Conservation (phyloP, 1,284 basidiomycete genomes). For the Kwoniella shivajii region DNA sequence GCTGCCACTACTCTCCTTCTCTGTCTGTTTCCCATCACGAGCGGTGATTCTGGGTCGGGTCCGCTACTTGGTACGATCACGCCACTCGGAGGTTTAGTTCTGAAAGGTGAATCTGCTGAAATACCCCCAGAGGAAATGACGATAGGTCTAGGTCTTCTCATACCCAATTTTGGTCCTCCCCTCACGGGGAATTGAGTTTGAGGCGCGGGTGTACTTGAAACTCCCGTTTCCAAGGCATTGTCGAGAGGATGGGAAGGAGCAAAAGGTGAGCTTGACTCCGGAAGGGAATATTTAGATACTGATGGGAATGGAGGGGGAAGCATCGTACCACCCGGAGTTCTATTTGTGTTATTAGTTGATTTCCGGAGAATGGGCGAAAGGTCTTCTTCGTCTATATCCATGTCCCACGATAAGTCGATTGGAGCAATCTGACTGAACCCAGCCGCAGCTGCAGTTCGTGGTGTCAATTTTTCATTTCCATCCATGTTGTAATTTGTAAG, state of each 20-base stretch:
- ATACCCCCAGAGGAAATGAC: slow-evolving; percentile 12
- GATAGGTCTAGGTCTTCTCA: slow-evolving; percentile 9
- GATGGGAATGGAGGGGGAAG: slow-evolving; percentile 20
- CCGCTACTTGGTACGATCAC: slow-evolving; percentile 4
- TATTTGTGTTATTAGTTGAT: not conserved
- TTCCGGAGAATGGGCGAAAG: not conserved
- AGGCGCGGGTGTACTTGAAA: slow-evolving; percentile 4
- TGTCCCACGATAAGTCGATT: slow-evolving; percentile 37
- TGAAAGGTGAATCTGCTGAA: slow-evolving; percentile 6
- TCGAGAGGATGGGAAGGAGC: not conserved
- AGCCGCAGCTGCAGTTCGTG: slow-evolving; percentile 38
- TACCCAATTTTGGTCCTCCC: slow-evolving; percentile 14
- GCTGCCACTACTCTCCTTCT: slow-evolving; percentile 1
- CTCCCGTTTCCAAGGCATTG: not conserved
- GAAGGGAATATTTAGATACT: not conserved
- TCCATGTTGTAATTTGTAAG: too few relatives aligned
- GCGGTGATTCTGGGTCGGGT: slow-evolving; percentile 13
- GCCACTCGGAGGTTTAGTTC: not conserved
- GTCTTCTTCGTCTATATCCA: slow-evolving; percentile 19
- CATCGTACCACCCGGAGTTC: slow-evolving; percentile 5
- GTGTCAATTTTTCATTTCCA: slow-evolving; percentile 22
- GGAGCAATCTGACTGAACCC: slow-evolving; percentile 49
- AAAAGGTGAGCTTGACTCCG: slow-evolving; percentile 1
- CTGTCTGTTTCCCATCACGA: too few relatives aligned
- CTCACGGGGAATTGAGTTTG: slow-evolving; percentile 17